Evolutionary conservation across 257 asterid genomes (phyloP), one percentile per base, ranked within the genome.

Genomic region (Solanum peruvianum): DNA sequence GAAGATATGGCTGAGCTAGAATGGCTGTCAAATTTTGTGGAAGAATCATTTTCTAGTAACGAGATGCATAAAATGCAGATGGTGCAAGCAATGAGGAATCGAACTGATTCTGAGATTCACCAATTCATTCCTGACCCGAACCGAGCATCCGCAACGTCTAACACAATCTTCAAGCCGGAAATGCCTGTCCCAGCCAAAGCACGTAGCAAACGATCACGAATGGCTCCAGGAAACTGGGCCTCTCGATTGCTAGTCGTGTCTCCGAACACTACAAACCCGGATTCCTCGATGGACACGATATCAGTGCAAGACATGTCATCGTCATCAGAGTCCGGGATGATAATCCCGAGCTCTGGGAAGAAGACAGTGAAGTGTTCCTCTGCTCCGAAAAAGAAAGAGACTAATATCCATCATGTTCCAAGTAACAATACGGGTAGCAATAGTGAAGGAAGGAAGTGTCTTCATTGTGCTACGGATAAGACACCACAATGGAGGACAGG

Each of bases 401-500:
- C 9, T 14, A 20, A 35, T 4, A 70, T 16, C 12, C 94, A 93
- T 1, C 29, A 49, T 81, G 69, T 20, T 27, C 45, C 85, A 31
- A 88, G 66, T 44, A 88, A 89, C 16, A 86, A 81, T 37, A 60
- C n/a, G 72, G 86, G 47, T 35, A 85, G 81, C 42, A 88, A 85
- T 85, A 64, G 86, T 70, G 98, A 92, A 47, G 96, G 96, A 16
- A 86, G 99, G 86, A 93, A 85, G 89, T 96, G 99, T 93, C 95
- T 94, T 31, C 99, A 96, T 52, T 96, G 99, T 88, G 97, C 98
- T 75, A 95, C 98, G 2, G 98, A 96, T 90, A 96, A 96, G 93
- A 96, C 99, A 52, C 99, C 99, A 6, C 99, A 96, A 78, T 95
- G 99, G 99, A 84, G 99, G 66, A 96, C 98, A 5, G 99, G 99